phyloP scores from a whole-genome alignment of 169 alveolate species.

The Plasmodium malariae region DNA sequence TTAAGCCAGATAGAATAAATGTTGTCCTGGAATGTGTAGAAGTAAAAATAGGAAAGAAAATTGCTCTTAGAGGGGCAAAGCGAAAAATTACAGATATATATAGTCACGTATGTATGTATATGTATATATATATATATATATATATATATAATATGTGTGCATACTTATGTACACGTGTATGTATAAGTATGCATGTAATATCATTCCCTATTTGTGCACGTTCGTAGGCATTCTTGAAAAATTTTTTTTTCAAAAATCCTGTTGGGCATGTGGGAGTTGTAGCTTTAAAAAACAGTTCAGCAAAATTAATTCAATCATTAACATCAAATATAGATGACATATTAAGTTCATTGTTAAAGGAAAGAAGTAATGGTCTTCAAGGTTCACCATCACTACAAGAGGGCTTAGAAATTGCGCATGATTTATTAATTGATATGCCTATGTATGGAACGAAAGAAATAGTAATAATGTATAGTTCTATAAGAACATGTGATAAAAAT shows the following conservation, averaged over 20 bases:
- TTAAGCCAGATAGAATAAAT: conserved; percentile 85
- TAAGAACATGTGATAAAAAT: conserved; percentile 82
- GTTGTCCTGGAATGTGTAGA: conserved; percentile 83
- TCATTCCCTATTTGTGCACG: background rate
- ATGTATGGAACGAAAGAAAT: conserved; percentile 85
- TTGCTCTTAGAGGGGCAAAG: background rate
- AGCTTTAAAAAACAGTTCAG: conserved; percentile 81
- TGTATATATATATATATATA: conserved; percentile 10
- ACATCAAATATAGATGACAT: conserved; percentile 84
- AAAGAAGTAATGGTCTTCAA: conserved; percentile 80
- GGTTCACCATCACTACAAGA: conserved; percentile 86
- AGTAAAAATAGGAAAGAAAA: conserved; percentile 29
- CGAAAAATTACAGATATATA: background rate
- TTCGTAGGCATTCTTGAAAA: conserved; percentile 77
- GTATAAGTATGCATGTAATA: background rate
- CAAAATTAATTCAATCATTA: conserved; percentile 78
- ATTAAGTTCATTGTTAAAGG: conserved; percentile 54
- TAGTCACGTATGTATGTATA: background rate
- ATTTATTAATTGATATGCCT: conserved; percentile 80
- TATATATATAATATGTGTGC: background rate
- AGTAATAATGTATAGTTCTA: conserved; percentile 83
- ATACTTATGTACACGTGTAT: background rate
- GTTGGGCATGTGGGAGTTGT: conserved; percentile 84
- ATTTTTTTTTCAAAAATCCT: conserved; percentile 82
- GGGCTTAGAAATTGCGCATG: conserved; percentile 84